These are phyloP conservation scores for Casuarina equisetifolia DNA, from an alignment of 306 rosid genomes.

Conservation along the genomic window DNA sequence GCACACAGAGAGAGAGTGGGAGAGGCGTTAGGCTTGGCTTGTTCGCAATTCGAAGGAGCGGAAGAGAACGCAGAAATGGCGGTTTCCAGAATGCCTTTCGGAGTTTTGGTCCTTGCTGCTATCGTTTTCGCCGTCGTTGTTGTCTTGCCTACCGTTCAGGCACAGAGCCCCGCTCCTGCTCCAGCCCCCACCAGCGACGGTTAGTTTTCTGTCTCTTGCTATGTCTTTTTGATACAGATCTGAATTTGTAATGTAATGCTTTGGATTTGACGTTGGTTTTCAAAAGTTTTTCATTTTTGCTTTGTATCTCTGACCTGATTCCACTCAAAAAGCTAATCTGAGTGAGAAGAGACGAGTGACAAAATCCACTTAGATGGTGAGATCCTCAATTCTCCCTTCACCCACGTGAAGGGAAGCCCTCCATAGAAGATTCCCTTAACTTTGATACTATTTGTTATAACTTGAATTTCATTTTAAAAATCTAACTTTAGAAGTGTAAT, in stretches of 20 bases:
- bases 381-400: too few relatives aligned
- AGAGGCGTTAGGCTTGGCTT: background rate
- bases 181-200: constrained; percentile 79
- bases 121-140: constrained; percentile 42
- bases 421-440: too few relatives aligned
- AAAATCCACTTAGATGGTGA: too few relatives aligned
- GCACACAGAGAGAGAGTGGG: constrained; percentile 46
- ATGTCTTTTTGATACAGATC: constrained; percentile 24
- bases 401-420: too few relatives aligned
- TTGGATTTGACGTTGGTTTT: too few relatives aligned
- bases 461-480: too few relatives aligned
- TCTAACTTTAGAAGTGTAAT: too few relatives aligned
- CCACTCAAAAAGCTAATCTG: too few relatives aligned
- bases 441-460: too few relatives aligned
- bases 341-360: too few relatives aligned
- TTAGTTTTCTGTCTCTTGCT: constrained; percentile 18
- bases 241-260: constrained; percentile 1
- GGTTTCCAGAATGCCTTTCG: constrained; percentile 33
- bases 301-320: background rate
- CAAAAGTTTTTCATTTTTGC: background rate
- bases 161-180: constrained; percentile 52
- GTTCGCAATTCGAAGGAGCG: background rate
- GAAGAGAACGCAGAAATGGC: constrained; percentile 28
- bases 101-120: constrained; percentile 39
- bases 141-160: constrained; percentile 45